phyloP scores from a whole-genome alignment of 495 filamentous ascomycete species.

The Neurospora sp. region DNA sequence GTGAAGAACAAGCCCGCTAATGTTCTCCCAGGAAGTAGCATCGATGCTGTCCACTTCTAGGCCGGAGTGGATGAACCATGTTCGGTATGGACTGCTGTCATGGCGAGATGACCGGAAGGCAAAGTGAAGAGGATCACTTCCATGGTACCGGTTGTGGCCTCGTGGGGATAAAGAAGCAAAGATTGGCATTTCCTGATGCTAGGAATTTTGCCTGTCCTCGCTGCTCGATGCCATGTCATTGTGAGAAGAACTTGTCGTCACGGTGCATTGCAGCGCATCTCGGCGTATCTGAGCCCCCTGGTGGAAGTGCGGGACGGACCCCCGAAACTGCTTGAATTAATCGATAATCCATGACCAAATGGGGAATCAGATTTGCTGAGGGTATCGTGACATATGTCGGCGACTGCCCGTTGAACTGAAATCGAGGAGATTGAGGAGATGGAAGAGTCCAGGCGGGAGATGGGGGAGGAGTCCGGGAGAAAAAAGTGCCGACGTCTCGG shows the following conservation, averaged over 20 bases:
- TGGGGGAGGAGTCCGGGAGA: background rate
- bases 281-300: background rate
- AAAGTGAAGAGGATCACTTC: background rate
- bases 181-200: background rate
- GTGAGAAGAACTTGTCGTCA: background rate
- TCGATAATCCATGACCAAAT: background rate
- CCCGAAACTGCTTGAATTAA: background rate
- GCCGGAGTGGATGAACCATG: constrained; percentile 3
- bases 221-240: background rate
- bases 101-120: constrained; percentile 1
- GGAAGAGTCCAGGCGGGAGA: background rate
- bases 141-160: background rate
- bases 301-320: background rate
- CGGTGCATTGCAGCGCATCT: background rate
- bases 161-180: background rate
- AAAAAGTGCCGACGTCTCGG: constrained; percentile 12
- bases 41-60: background rate
- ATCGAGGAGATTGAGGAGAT: background rate
- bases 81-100: constrained; percentile 8
- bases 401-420: background rate
- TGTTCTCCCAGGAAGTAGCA: background rate
- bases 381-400: background rate
- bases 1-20: background rate
- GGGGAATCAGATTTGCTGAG: background rate
- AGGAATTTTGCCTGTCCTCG: background rate